Conservation (phyloP, 352 stramenopile genomes). For the Phytopythium sindhum region DNA sequence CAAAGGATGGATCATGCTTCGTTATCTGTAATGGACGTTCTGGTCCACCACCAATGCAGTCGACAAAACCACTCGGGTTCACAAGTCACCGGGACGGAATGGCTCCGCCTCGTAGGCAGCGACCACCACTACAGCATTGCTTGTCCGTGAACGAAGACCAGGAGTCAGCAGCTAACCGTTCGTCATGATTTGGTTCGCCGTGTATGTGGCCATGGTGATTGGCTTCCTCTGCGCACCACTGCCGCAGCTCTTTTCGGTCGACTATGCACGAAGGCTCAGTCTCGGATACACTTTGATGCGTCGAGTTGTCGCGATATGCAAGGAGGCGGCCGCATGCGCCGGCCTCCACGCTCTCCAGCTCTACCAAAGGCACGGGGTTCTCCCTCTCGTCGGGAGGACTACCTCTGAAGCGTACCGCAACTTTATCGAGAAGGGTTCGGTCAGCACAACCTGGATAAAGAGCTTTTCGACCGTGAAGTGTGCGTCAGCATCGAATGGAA, state of each 20-base stretch:
- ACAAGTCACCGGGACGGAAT: too few species aligned
- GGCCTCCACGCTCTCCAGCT: neutral
- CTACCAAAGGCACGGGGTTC: neutral
- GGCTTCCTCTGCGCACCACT: neutral
- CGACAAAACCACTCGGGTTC: too few species aligned
- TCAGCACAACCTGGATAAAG: neutral
- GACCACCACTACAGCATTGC: too few species aligned
- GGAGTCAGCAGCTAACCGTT: too few species aligned
- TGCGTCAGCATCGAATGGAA: neutral
- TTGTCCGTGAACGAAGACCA: too few species aligned
- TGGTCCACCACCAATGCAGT: too few species aligned
- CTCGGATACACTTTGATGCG: neutral
- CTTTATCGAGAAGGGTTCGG: neutral
- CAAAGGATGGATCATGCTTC: too few species aligned
- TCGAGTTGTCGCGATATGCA: neutral
- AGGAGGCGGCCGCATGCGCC: neutral
- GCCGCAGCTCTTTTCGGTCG: neutral
- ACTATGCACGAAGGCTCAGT: neutral
- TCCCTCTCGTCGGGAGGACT: neutral
- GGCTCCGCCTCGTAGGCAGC: too few species aligned
- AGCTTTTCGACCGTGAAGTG: neutral
- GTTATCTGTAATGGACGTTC: too few species aligned
- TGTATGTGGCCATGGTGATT: neutral
- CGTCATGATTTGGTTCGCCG: neutral
- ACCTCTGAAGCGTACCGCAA: neutral